A percentile compares a stretch with the other conserved stretches of the same genome.
These are phyloP conservation scores for Ophiocordyceps sinensis DNA, from an alignment of 2,329 filamentous ascomycete genomes.

Conservation along the genomic window DNA sequence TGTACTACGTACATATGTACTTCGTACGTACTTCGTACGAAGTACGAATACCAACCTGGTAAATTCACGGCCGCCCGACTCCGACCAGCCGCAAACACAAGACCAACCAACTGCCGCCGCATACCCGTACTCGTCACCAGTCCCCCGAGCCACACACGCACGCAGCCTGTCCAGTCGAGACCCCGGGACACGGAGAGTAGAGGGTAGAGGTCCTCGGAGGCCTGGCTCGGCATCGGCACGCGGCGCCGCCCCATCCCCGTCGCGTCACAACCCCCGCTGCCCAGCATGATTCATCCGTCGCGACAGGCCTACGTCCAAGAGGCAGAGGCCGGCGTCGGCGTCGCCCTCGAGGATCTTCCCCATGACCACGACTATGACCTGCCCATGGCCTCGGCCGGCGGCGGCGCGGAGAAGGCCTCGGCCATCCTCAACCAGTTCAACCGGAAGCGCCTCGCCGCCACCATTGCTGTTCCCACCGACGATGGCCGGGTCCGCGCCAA, in stretches of 20 bases:
- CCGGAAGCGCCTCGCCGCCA: slow-evolving; percentile 76
- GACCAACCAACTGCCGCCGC: no score
- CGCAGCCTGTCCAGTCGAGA: no score
- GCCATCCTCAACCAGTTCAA: slow-evolving; percentile 80
- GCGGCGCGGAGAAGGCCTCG: slow-evolving; percentile 67
- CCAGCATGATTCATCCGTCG: slow-evolving; percentile 65
- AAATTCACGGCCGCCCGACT: no score
- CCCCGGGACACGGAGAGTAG: no score
- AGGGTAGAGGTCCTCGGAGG: neutral
- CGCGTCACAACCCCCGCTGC: neutral
- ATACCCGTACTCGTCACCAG: no score
- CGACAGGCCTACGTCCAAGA: slow-evolving; percentile 93
- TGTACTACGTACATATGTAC: no score
- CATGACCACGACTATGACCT: slow-evolving; percentile 77
- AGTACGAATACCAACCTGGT: no score
- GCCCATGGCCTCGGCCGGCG: slow-evolving; percentile 54
- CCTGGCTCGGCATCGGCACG: neutral
- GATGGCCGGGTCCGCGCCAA: slow-evolving; percentile 71
- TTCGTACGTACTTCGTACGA: no score
- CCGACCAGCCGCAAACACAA: no score
- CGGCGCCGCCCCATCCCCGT: neutral
- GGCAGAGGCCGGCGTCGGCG: slow-evolving; percentile 38
- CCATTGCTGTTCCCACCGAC: slow-evolving; percentile 85
- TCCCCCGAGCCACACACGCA: no score
- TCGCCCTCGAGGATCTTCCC: slow-evolving; percentile 36